These are phyloP conservation scores for Omphalotus guepiniiformis DNA, from an alignment of 768 basidiomycete genomes.

Conservation along the genomic window DNA sequence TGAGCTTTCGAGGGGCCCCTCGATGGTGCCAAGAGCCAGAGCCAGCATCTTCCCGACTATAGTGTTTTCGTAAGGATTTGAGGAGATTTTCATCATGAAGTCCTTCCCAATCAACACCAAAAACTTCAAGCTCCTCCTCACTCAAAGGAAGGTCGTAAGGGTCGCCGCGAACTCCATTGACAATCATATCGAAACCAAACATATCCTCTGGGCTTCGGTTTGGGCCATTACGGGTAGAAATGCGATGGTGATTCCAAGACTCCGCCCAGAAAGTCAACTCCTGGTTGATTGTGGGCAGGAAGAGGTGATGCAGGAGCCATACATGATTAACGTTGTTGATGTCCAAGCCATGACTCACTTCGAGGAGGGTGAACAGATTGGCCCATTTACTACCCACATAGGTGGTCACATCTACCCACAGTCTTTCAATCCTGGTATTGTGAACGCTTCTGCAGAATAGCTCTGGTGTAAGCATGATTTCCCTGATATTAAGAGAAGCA, in stretches of 20 bases:
- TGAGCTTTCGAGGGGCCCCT: neutral
- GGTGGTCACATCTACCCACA: conserved; percentile 21
- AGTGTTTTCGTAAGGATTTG: conserved; percentile 42
- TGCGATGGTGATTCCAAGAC: conserved; percentile 5
- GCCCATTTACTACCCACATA: conserved; percentile 10
- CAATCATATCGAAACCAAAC: conserved; percentile 16
- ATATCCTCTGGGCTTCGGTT: conserved; percentile 14
- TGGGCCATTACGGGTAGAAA: neutral
- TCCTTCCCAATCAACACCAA: conserved; percentile 26
- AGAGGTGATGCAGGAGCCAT: conserved; percentile 24
- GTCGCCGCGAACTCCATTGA: conserved; percentile 15
- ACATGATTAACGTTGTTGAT: conserved; percentile 10
- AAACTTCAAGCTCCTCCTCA: conserved; percentile 18
- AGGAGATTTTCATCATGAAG: conserved; percentile 17
- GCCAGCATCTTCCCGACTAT: neutral
- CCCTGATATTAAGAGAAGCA: neutral
- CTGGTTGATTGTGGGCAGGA: conserved; percentile 19
- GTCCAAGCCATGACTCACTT: conserved; percentile 16
- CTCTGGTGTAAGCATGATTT: neutral
- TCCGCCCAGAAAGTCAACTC: conserved; percentile 13
- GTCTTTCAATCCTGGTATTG: conserved; percentile 23
- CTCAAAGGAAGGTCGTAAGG: conserved; percentile 3
- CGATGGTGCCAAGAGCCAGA: neutral
- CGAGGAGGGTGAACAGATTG: neutral
- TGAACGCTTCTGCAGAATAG: conserved; percentile 14